phyloP scores from a whole-genome alignment of 306 rosid species.

The Leucaena leucocephala region DNA sequence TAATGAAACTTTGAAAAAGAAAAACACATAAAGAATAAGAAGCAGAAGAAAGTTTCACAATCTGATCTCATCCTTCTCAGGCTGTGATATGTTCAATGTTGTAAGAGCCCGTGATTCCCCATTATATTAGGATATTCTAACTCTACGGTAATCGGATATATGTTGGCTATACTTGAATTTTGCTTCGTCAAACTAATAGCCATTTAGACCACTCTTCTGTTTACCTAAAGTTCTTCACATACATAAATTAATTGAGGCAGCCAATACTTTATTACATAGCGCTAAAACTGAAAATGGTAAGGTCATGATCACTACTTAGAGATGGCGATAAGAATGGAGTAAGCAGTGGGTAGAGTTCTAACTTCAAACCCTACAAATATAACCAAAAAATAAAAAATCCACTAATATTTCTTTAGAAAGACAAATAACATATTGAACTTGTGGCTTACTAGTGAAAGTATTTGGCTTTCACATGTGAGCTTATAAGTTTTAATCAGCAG shows the following conservation, averaged over 20 bases:
- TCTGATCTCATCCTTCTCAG: background rate
- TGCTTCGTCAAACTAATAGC: conserved; percentile 18
- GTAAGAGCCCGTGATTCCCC: conserved; percentile 23
- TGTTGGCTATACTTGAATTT: conserved; percentile 19
- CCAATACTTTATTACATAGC: conserved; percentile 16
- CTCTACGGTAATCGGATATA: background rate
- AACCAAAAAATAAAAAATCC: background rate
- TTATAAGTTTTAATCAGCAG: background rate
- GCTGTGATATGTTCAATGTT: conserved; percentile 10
- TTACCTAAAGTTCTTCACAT: background rate
- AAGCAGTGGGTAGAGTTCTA: background rate
- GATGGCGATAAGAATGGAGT: background rate
- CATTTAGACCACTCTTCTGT: conserved; percentile 16
- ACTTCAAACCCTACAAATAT: background rate
- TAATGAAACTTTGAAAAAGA: background rate
- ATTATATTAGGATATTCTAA: conserved; percentile 7
- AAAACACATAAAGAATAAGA: background rate
- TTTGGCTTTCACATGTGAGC: background rate
- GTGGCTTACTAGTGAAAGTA: background rate
- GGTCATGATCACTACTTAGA: conserved; percentile 4
- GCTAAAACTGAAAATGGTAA: background rate
- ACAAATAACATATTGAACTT: background rate
- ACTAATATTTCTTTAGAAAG: background rate
- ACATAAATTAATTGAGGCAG: conserved; percentile 23
- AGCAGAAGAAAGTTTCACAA: background rate